These are phyloP conservation scores for Lophium mytilinum DNA, from an alignment of 495 filamentous ascomycete genomes.

Conservation along the genomic window DNA sequence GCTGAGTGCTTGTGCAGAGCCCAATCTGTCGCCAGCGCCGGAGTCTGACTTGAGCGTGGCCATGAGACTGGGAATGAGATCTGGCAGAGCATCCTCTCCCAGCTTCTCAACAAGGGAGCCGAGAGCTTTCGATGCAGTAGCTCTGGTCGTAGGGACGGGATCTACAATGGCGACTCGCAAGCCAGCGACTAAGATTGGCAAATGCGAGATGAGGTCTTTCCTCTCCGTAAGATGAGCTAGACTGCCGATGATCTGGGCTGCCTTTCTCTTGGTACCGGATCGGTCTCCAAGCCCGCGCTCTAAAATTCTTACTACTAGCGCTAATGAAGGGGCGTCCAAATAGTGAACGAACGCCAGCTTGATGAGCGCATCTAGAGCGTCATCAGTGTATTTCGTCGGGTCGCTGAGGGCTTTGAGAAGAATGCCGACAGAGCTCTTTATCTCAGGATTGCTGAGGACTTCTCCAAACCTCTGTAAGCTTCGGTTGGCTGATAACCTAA, in stretches of 20 bases:
- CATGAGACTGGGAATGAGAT: constrained; percentile 97
- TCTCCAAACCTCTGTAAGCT: constrained; percentile 96
- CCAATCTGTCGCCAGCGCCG: constrained; percentile 87
- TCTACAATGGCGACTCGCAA: constrained; percentile 84
- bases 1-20: constrained; percentile 92
- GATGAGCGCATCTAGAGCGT: constrained; percentile 86
- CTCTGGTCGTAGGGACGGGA: constrained; percentile 92
- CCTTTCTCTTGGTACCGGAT: constrained; percentile 89
- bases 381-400: constrained; percentile 94
- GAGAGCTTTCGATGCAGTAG: constrained; percentile 90
- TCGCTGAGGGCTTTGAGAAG: constrained; percentile 94
- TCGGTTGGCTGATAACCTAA: constrained; percentile 81
- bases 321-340: constrained; percentile 88
- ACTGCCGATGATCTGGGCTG: constrained; percentile 93
- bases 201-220: constrained; percentile 83
- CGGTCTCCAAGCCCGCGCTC: constrained; percentile 86
- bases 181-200: constrained; percentile 87
- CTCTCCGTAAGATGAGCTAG: constrained; percentile 93
- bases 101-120: constrained; percentile 95
- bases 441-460: constrained; percentile 95
- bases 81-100: constrained; percentile 91
- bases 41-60: constrained; percentile 93
- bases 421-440: constrained; percentile 81
- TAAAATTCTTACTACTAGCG: constrained; percentile 87
- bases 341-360: constrained; percentile 96